Evolutionary conservation across 2,329 filamentous ascomycete species (phyloP), one percentile per base, ranked within the genome.

Genomic region (Aspergillus latus): DNA sequence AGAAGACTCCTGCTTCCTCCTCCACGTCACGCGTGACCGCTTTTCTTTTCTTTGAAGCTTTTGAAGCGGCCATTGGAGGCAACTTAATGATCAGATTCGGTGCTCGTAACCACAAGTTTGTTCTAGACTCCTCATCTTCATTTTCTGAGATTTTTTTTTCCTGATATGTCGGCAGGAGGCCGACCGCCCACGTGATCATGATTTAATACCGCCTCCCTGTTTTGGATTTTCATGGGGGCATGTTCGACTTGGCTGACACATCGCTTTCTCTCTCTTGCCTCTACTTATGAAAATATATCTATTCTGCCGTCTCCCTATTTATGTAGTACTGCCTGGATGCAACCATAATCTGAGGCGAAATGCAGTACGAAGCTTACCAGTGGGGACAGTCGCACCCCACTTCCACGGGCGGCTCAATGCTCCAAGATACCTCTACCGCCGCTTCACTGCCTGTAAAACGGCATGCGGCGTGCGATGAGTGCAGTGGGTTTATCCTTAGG

Each of bases 21-120:
- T 78, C 75, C 15, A 78, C 74, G 63, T 84, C 83, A 32, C 78
- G 78, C 26, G 79, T 81, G 16, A 84, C 78, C 59, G 83, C 82
- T 73, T 89, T 89, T 62, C 87, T 84, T 78, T 89, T 89, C 71
- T 83, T 80, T 34, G 75, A 78, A 45, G 71, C 66, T 56, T 76
- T 73, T 62, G 64, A 63, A 54, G 64, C 60, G 59, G 68, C 65
- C 73, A 76, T 76, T 56, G 56, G 64, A 61, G 58, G 30, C 54
- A 40, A 29, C 26, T 30, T 10, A 13, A 16, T 46, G 36, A 45
- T 50, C 30, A 21, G 16, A 34, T 21, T 47, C n/a, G 15, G 44
- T 32, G n/a, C n/a, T 47, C 29, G 30, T 8, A 26, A 45, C 32
- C 52, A 40, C 30, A 45, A 37, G 21, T 21, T 52, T 37, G 32